Conservation (phyloP, 495 filamentous ascomycete species). For the Amphirosellinia nigrospora region DNA sequence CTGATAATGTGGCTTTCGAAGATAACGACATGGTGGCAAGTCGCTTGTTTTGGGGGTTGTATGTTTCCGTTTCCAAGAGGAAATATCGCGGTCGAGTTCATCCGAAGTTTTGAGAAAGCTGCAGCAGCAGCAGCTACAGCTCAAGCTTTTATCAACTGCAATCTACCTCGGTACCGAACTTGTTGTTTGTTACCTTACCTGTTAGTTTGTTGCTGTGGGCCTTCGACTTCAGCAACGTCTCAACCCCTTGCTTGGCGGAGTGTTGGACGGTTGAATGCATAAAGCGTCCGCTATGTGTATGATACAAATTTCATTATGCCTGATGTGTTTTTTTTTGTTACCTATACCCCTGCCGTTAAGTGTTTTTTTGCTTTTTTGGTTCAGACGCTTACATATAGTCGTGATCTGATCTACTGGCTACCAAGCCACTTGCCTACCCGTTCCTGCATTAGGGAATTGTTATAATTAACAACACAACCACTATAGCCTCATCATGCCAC, state of each 20-base stretch:
- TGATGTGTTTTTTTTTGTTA: not conserved
- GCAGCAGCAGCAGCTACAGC: conserved; percentile 12
- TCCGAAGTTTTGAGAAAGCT: conserved; percentile 7
- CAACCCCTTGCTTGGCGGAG: conserved; percentile 17
- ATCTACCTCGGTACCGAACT: not conserved
- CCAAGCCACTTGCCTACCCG: conserved; percentile 1
- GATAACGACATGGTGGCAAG: conserved; percentile 47
- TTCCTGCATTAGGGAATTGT: conserved; percentile 2
- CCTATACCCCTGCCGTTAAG: not conserved
- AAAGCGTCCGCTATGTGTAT: not conserved
- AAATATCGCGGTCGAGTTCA: conserved; percentile 17
- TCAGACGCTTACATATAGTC: not conserved
- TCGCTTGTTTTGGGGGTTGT: not conserved
- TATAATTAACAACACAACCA: not conserved
- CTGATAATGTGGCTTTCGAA: conserved; percentile 91
- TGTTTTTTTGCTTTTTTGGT: not conserved
- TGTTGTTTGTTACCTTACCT: conserved; percentile 5
- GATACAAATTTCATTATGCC: not conserved
- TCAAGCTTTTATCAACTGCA: not conserved
- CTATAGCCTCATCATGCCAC: conserved; percentile 1
- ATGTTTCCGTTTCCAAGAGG: conserved; percentile 7
- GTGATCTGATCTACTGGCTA: not conserved
- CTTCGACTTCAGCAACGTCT: conserved; percentile 17
- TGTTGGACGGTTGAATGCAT: no score
- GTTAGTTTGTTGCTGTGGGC: conserved; percentile 3